Evolutionary conservation across 495 filamentous ascomycete species (phyloP).

Genomic region (Lepraria neglecta): DNA sequence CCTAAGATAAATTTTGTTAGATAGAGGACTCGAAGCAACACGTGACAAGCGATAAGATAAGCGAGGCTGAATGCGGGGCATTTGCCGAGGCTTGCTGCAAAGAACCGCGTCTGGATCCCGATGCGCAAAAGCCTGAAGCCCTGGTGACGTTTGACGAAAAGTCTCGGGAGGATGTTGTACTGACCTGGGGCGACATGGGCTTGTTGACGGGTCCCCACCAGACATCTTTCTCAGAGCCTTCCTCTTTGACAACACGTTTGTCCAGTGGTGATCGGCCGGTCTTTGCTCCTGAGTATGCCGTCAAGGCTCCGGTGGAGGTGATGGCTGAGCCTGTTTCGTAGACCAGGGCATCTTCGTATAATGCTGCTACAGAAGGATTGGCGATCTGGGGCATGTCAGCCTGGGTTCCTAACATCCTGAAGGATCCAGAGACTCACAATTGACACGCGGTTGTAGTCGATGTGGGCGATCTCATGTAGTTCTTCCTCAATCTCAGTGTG

Average conservation of each 20-base stretch:
- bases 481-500: constrained; percentile 97
- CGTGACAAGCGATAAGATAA: constrained; percentile 29
- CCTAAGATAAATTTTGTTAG: constrained; percentile 49
- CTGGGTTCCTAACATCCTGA: not conserved
- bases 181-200: constrained; percentile 96
- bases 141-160: not conserved
- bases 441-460: constrained; percentile 97
- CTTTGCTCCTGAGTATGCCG: constrained; percentile 96
- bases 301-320: constrained; percentile 88
- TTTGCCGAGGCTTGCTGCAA: constrained; percentile 28
- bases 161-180: constrained; percentile 31
- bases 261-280: constrained; percentile 94
- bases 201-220: constrained; percentile 99
- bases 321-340: constrained; percentile 98
- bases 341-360: constrained; percentile 98
- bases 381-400: constrained; percentile 55
- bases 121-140: not conserved
- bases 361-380: constrained; percentile 83
- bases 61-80: constrained; percentile 21
- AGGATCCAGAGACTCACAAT: constrained; percentile 57
- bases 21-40: constrained; percentile 23
- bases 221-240: constrained; percentile 78
- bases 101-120: constrained; percentile 6
- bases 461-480: constrained; percentile 95
- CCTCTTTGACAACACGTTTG: constrained; percentile 94